Conservation (phyloP, 192 early-diverging fungal genomes). For the Dissophora ornata region DNA sequence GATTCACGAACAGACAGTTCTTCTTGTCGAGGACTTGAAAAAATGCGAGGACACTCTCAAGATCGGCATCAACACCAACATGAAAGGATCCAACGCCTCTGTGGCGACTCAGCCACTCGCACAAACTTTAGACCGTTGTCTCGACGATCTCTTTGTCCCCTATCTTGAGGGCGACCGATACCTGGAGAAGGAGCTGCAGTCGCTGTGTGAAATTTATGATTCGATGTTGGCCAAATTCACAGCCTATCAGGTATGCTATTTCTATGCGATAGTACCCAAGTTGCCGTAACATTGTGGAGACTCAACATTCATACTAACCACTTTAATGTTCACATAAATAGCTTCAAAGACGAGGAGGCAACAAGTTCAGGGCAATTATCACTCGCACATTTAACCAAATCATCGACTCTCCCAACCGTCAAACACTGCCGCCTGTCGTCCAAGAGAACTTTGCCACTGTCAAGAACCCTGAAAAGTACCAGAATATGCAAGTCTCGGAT, state of each 20-base stretch:
- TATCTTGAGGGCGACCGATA: constrained; percentile 92
- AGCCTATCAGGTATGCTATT: constrained; percentile 48
- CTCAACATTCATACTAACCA: no score
- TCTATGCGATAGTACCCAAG: no score
- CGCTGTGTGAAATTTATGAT: constrained; percentile 71
- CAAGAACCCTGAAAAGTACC: constrained; percentile 53
- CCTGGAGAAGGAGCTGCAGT: constrained; percentile 79
- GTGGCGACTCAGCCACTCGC: constrained; percentile 66
- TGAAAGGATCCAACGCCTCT: constrained; percentile 55
- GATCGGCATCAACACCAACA: constrained; percentile 58
- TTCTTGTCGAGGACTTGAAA: constrained; percentile 82
- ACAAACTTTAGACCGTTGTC: constrained; percentile 84
- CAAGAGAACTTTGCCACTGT: constrained; percentile 53
- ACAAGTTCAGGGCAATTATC: constrained; percentile 51
- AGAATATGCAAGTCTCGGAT: constrained; percentile 40
- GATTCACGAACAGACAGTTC: constrained; percentile 78
- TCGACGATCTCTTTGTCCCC: constrained; percentile 96
- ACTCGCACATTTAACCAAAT: constrained; percentile 52
- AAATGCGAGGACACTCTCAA: constrained; percentile 73
- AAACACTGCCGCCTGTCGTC: constrained; percentile 33
- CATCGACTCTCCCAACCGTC: constrained; percentile 44
- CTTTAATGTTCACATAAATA: neutral
- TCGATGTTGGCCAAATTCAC: constrained; percentile 56
- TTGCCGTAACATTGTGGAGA: no score
- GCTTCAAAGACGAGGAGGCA: constrained; percentile 51